These are phyloP conservation scores for Pulveroboletus sp. DNA, from an alignment of 768 basidiomycete genomes.

Conservation along the genomic window DNA sequence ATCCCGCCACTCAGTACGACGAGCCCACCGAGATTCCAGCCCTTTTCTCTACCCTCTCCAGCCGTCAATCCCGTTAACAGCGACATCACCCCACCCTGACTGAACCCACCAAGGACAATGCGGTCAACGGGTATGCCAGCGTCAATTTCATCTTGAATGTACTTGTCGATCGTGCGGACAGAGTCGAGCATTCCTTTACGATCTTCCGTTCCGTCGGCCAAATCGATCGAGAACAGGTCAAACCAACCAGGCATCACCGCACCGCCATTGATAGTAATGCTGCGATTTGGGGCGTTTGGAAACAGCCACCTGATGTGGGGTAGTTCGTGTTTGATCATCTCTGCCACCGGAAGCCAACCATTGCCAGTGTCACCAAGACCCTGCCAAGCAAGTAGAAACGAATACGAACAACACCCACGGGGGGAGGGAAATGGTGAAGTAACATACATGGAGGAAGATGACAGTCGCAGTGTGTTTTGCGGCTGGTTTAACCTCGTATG, in stretches of 20 bases:
- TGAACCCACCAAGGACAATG: constrained; percentile 86
- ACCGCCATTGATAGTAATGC: constrained; percentile 75
- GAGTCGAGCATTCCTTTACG: constrained; percentile 56
- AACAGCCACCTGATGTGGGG: constrained; percentile 87
- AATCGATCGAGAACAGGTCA: constrained; percentile 66
- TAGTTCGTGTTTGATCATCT: constrained; percentile 57
- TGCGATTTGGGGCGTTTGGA: constrained; percentile 31
- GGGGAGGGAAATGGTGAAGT: background rate
- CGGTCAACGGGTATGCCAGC: constrained; percentile 62
- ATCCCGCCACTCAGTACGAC: constrained; percentile 77
- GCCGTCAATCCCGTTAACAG: constrained; percentile 60
- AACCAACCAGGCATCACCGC: constrained; percentile 77
- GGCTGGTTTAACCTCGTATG: constrained; percentile 47
- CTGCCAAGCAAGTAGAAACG: constrained; percentile 33
- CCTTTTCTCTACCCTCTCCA: constrained; percentile 30
- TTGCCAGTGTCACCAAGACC: constrained; percentile 71
- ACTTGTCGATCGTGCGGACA: constrained; percentile 53
- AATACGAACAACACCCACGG: constrained; percentile 3
- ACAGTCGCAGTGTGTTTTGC: constrained; percentile 79
- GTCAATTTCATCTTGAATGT: constrained; percentile 74
- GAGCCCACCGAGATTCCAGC: constrained; percentile 67
- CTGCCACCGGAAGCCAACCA: constrained; percentile 76
- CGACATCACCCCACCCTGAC: constrained; percentile 78
- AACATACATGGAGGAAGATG: constrained; percentile 81
- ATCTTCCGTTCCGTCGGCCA: constrained; percentile 59